Base-by-base conservation (phyloP, 352 stramenopile species). In the Phytopythium helicoides region DNA sequence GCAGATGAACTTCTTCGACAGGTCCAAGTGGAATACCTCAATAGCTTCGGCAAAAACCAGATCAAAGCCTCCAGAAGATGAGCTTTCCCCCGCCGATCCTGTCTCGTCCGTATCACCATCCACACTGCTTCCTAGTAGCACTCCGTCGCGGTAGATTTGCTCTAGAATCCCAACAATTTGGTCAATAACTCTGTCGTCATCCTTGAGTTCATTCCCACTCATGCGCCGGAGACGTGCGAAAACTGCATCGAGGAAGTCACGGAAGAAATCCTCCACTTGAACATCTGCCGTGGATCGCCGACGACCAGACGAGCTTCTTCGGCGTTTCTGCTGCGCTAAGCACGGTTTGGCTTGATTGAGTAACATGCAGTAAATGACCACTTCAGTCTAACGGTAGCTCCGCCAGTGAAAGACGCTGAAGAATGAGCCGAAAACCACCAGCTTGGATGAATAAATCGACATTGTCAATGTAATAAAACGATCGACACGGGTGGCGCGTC, bases 1-100 rank as follows among this genome's bases (percentile, higher is more conserved):
- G 54, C 86, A 94, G 28, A 95, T 81, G 52, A 86, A 87, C 62
- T 88, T 89, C 53, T 93, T 92, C 12, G 83, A 81, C n/a, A 94
- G 39, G 48, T 94, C 78, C 54, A 95, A 71, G 58, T 91, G 76
- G 33, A 93, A 89, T 23, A 92, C 65, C 47, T 95, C 86, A 56
- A 91, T 86, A 4, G 73, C 62, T 52, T 95, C 76, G 16, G 80
- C 76, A 61, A 92, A 89, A 48, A 71, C 52, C 14, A 63, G 55
- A 56, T 76, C 73, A 19, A 54, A 76, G 33, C 56, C 53, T 7
- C 40, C 52, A 23, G 51, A 41, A 33, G 46, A 37, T 3, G 51
- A 54, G n/a, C 33, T 52, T 44, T 68, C 56, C 6, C 5, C 25
- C 15, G 57, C 44, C 3, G 48, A 48, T 0, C 18, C 26, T 36